Conservation (phyloP, 768 basidiomycete genomes). For the Pisolithus orientalis region DNA sequence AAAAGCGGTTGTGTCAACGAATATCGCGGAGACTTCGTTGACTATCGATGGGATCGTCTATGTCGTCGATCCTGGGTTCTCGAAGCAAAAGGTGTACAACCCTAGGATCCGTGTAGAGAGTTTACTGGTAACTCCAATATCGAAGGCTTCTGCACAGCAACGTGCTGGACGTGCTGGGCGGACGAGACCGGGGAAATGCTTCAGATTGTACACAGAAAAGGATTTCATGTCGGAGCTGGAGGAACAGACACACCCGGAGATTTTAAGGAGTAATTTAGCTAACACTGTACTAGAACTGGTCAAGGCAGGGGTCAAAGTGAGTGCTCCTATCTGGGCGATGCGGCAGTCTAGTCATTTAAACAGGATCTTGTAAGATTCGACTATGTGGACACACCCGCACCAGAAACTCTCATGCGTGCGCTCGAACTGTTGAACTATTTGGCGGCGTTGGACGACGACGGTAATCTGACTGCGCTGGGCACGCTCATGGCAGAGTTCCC, state of each 20-base stretch:
- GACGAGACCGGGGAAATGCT: constrained; percentile 95
- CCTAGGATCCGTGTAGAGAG: constrained; percentile 95
- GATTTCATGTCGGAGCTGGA: constrained; percentile 95
- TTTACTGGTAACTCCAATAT: constrained; percentile 89
- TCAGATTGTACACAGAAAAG: constrained; percentile 93
- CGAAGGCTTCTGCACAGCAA: constrained; percentile 95
- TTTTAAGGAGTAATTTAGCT: constrained; percentile 86
- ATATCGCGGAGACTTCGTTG: constrained; percentile 95
- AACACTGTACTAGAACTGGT: constrained; percentile 91
- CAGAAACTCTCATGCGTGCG: constrained; percentile 95
- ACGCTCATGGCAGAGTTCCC: constrained; percentile 97
- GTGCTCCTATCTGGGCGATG: constrained; percentile 4
- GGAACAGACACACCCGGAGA: constrained; percentile 97
- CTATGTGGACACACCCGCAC: constrained; percentile 90
- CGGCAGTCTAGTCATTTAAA: neutral
- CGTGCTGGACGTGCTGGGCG: constrained; percentile 94
- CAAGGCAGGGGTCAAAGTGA: constrained; percentile 85
- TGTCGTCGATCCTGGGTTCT: constrained; percentile 96
- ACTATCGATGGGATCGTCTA: constrained; percentile 99
- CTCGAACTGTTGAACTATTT: constrained; percentile 91
- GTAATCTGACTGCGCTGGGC: constrained; percentile 82
- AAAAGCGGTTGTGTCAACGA: constrained; percentile 93
- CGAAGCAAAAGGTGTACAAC: constrained; percentile 98
- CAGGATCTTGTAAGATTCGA: constrained; percentile 81
- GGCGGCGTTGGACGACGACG: constrained; percentile 90